These are phyloP conservation scores for Musa troglodytarum DNA, from an alignment of 176 grass and related monocot species.

Conservation along the genomic window DNA sequence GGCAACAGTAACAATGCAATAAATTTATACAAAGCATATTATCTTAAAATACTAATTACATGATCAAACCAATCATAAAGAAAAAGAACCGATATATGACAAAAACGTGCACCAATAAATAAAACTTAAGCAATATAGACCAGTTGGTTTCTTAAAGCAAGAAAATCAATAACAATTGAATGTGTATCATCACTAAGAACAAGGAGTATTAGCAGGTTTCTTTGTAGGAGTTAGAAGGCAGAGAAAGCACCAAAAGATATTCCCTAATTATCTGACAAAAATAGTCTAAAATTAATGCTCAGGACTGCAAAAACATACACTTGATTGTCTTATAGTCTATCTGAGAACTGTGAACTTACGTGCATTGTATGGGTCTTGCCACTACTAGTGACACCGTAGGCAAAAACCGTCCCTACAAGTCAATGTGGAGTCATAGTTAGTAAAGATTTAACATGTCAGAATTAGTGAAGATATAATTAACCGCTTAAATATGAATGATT, in stretches of 20 bases:
- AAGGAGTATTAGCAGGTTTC: too few species aligned
- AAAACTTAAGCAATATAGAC: too few species aligned
- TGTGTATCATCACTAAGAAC: too few species aligned
- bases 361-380: slow-evolving; percentile 99
- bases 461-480: not conserved
- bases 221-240: not conserved
- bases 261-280: not conserved
- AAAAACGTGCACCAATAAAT: too few species aligned
- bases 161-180: too few species aligned
- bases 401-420: slow-evolving; percentile 93
- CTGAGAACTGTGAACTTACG: slow-evolving; percentile 49
- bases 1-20: too few species aligned
- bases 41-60: too few species aligned
- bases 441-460: not conserved
- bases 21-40: too few species aligned
- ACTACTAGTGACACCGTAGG: slow-evolving; percentile 97
- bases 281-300: not conserved
- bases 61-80: too few species aligned
- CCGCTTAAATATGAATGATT: not conserved
- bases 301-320: too few species aligned
- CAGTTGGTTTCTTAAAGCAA: too few species aligned
- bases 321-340: not conserved
- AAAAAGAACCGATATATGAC: too few species aligned
- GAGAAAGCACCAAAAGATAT: not conserved
- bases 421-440: slow-evolving; percentile 10